Evolutionary conservation across 306 rosid genomes (phyloP).

Genomic region (Cercis canadensis): DNA sequence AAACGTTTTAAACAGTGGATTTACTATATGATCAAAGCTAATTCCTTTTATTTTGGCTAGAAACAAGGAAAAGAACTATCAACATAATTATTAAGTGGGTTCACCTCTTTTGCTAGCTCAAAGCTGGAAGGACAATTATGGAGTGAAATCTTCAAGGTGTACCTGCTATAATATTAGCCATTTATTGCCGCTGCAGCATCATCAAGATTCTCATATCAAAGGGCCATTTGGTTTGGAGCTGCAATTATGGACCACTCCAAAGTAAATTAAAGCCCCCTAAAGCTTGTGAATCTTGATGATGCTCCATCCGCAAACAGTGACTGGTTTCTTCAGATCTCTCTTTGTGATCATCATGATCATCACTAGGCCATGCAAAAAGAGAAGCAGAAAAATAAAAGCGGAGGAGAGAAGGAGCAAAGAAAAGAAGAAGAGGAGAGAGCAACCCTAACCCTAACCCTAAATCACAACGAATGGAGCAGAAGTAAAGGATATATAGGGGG

Average conservation of each 20-base stretch:
- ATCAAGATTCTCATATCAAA: conserved; percentile 82
- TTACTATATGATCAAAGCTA: background rate
- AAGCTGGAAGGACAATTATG: conserved; percentile 21
- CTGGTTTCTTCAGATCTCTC: conserved; percentile 41
- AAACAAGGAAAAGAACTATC: background rate
- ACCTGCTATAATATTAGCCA: conserved; percentile 47
- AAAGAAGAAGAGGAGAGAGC: background rate
- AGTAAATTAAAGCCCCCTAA: conserved; percentile 19
- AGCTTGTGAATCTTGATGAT: conserved; percentile 92
- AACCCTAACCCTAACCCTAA: conserved; percentile 60
- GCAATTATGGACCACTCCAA: conserved; percentile 34
- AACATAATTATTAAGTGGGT: conserved; percentile 11
- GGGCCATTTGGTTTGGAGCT: conserved; percentile 26
- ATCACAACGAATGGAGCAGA: conserved; percentile 33
- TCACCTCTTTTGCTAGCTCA: conserved; percentile 35
- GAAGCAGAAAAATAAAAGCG: background rate
- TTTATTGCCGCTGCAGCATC: conserved; percentile 87
- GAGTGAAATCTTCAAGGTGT: conserved; percentile 26
- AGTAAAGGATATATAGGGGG: background rate
- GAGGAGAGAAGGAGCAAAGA: background rate
- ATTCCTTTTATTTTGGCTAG: background rate
- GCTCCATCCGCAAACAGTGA: conserved; percentile 64
- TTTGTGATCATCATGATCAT: background rate
- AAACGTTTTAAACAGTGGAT: background rate
- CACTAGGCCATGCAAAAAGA: conserved; percentile 31